phyloP scores from a whole-genome alignment of 192 early-diverging fungal genomes.

The Bifiguratus adelaidae region DNA sequence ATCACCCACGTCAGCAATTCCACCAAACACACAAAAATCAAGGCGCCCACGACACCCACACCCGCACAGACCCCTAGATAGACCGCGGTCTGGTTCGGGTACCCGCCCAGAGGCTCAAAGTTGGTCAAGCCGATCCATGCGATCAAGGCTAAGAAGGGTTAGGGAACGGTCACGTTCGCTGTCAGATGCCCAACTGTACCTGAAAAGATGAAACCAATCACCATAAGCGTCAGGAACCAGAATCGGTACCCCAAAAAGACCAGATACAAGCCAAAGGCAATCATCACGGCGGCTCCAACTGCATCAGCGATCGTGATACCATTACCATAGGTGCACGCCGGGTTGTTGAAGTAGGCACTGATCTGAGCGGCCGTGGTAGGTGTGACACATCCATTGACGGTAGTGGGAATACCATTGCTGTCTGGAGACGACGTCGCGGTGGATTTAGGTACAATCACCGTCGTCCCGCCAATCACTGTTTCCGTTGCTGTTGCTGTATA shows the following conservation, averaged over 20 bases:
- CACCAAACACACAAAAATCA: conserved; percentile 17
- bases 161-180: background rate
- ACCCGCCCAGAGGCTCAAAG: conserved; percentile 5
- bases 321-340: conserved; percentile 10
- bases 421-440: no score
- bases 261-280: background rate
- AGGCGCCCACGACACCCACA: conserved; percentile 16
- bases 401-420: background rate
- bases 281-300: conserved; percentile 1
- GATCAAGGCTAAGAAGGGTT: background rate
- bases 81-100: conserved; percentile 11
- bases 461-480: no score
- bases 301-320: background rate
- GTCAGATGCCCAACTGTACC: background rate
- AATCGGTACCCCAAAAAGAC: conserved; percentile 1
- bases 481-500: no score
- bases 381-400: background rate
- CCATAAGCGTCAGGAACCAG: background rate
- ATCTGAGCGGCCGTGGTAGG: background rate
- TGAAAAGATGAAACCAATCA: background rate
- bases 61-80: conserved; percentile 16
- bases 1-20: no score
- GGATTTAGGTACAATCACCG: no score
- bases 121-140: conserved; percentile 6
- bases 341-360: background rate